These are phyloP conservation scores for Cyclotella atomus DNA, from an alignment of 108 stramenopile species.

Conservation along the genomic window DNA sequence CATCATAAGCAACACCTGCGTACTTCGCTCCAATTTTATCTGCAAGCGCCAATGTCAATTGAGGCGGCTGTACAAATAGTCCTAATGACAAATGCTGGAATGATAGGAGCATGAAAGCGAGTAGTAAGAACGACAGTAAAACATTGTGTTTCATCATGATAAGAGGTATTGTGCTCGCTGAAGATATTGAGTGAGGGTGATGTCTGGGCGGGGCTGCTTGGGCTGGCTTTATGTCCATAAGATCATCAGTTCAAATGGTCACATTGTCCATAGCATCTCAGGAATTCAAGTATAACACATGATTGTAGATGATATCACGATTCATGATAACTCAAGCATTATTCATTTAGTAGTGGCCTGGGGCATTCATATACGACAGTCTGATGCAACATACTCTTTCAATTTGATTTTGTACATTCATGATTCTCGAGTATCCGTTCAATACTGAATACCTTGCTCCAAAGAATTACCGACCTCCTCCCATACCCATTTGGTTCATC, in stretches of 20 bases:
- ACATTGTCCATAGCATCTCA: no score
- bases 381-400: no score
- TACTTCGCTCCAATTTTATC: constrained; percentile 19
- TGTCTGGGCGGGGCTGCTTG: no score
- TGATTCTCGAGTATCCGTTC: no score
- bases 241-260: no score
- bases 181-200: no score
- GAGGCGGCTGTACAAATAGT: constrained; percentile 2
- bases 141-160: no score
- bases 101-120: neutral
- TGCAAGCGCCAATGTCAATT: constrained; percentile 12
- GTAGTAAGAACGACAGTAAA: no score
- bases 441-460: constrained; percentile 82
- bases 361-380: neutral
- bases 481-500: constrained; percentile 55
- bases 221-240: no score
- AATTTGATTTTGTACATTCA: no score
- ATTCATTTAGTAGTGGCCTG: neutral
- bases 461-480: constrained; percentile 63
- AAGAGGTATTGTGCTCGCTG: no score
- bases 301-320: neutral
- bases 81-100: neutral
- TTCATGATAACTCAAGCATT: neutral
- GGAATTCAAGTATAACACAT: no score
- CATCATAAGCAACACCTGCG: constrained; percentile 19